phyloP scores from a whole-genome alignment of 371 early-diverging fungal genomes.

The Rhizopus sp. region DNA sequence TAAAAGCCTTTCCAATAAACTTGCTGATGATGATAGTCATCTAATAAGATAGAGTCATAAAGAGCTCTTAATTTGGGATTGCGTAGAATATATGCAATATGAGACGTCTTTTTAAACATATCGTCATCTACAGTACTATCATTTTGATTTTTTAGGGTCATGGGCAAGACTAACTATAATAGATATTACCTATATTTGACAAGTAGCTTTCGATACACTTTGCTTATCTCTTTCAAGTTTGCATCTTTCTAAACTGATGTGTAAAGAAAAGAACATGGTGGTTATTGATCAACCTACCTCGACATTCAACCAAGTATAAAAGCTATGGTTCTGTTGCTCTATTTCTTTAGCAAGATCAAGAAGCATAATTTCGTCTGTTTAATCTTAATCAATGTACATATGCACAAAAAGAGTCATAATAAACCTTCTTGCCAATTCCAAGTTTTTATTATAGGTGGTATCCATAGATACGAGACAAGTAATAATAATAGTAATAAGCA shows the following conservation, averaged over 20 bases:
- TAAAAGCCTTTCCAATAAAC: conserved; percentile 20
- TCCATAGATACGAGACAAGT: background rate
- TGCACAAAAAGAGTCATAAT: background rate
- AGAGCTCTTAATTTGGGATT: conserved; percentile 9
- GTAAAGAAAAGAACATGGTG: background rate
- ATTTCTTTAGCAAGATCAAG: conserved; percentile 15
- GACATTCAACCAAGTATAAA: conserved; percentile 21
- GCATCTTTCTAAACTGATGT: conserved; percentile 12
- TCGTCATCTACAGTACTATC: background rate
- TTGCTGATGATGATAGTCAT: background rate
- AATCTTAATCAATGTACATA: background rate
- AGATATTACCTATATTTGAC: conserved; percentile 16
- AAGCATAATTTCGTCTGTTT: conserved; percentile 13
- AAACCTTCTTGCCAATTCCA: conserved; percentile 25
- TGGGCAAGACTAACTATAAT: background rate
- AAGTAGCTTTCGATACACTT: conserved; percentile 18
- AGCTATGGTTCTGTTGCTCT: conserved; percentile 12
- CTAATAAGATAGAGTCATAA: conserved; percentile 11
- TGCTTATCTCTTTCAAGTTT: conserved; percentile 13
- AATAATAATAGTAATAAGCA: too few species aligned
- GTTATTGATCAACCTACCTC: conserved; percentile 8
- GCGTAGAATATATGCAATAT: conserved; percentile 13
- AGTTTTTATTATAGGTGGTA: conserved; percentile 15
- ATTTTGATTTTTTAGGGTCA: conserved; percentile 13
- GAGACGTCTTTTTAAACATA: conserved; percentile 14